Evolutionary conservation across 768 basidiomycete genomes (phyloP), one percentile per base, ranked within the genome.

Genomic region (Mycena venus): DNA sequence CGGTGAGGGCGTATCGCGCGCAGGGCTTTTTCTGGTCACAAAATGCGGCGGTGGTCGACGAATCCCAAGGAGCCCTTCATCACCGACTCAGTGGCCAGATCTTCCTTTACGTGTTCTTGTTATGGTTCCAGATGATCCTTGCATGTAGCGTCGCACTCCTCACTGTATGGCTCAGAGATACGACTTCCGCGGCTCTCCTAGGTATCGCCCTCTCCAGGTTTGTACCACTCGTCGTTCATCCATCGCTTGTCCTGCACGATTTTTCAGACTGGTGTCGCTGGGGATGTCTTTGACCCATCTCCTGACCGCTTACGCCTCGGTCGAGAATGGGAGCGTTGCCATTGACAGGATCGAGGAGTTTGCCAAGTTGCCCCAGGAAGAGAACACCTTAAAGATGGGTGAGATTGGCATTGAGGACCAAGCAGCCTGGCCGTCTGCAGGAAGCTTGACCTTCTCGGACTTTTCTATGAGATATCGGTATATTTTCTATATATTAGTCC

Each of bases 391-490:
- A n/a, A n/a, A 63, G 60, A 8, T 34, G 10, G 62, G 56, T n/a
- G 55, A 64, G 25, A 25, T 73, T 14, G 14, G 21, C 1, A 21
- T 55, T 7, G 34, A 55, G 17, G 56, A 56, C 55, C 21, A 19
- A 31, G 68, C 51, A n/a, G 34, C 63, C 10, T 73, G 72, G 72
- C 72, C 72, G 17, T 61, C 72, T 10, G 31, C 29, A 7, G 72
- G 72, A 44, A 42, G 32, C 15, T 58, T 71, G 15, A 36, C 62
- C 10, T 71, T 71, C 31, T 34, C 61, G 3, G 62, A 64, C 27
- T 67, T 67, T 25, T 73, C 72, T 19, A 68, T 73, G 60, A 62
- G 38, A 68, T 73, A 73, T 58, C 72, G 72, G 72, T 73, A 42
- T 49, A 14, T 42, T 29, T 4, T 8, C n/a, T 31, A n/a, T n/a